Conservation (phyloP, 768 basidiomycete species). For the Amanita jacksonii region DNA sequence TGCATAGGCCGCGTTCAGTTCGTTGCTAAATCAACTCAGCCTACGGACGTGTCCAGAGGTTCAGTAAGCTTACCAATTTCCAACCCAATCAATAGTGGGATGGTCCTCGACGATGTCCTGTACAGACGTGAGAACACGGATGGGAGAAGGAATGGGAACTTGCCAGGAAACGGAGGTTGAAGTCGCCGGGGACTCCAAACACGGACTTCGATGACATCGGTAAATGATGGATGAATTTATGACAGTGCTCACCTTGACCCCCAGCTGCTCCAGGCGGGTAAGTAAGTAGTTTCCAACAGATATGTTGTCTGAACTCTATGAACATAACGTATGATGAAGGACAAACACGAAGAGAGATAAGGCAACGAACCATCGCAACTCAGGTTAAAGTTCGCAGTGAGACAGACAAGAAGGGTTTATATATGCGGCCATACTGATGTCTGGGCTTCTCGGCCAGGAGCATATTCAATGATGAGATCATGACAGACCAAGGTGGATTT, state of each 20-base stretch:
- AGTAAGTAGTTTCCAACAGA: constrained; percentile 53
- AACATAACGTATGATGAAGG: constrained; percentile 20
- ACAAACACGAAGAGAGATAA: neutral
- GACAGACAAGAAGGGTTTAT: neutral
- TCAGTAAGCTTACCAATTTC: constrained; percentile 51
- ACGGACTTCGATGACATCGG: constrained; percentile 38
- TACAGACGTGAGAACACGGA: neutral
- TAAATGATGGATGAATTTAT: too few species aligned
- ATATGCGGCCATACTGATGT: neutral
- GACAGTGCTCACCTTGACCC: constrained; percentile 52
- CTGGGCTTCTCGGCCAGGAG: neutral
- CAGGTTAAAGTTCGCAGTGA: neutral
- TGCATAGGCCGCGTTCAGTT: constrained; percentile 84
- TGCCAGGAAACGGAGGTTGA: constrained; percentile 63
- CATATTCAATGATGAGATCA: too few species aligned
- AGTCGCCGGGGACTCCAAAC: constrained; percentile 86
- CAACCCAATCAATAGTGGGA: constrained; percentile 73
- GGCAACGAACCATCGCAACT: constrained; percentile 1
- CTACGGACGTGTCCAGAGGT: neutral
- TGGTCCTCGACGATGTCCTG: constrained; percentile 82
- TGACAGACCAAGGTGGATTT: too few species aligned
- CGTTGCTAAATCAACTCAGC: constrained; percentile 43
- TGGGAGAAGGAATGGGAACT: constrained; percentile 3
- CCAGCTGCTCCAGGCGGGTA: constrained; percentile 51
- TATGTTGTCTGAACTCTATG: constrained; percentile 34